phyloP scores from a whole-genome alignment of 495 filamentous ascomycete species.

The Echria macrotheca region DNA sequence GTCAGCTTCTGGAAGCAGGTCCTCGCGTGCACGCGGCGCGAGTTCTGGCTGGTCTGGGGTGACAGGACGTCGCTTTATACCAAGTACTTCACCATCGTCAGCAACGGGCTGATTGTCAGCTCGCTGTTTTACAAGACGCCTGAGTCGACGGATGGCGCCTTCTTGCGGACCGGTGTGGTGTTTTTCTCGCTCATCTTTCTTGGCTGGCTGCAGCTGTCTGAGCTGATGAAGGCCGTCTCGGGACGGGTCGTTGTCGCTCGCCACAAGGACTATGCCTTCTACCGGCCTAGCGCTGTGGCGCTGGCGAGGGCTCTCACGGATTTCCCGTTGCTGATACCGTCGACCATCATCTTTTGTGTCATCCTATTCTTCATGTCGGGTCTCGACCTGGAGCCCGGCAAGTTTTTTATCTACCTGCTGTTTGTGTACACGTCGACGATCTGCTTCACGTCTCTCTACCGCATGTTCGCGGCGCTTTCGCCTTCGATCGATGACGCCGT shows the following conservation, averaged over 20 bases:
- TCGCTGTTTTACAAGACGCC: constrained; percentile 70
- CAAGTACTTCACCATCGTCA: constrained; percentile 50
- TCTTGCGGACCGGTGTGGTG: constrained; percentile 49
- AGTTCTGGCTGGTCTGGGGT: constrained; percentile 55
- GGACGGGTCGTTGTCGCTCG: constrained; percentile 72
- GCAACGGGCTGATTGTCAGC: constrained; percentile 72
- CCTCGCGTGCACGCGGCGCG: constrained; percentile 47
- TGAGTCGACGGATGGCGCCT: constrained; percentile 47
- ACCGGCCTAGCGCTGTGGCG: constrained; percentile 72
- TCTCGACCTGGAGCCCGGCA: constrained; percentile 61
- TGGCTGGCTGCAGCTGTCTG: constrained; percentile 68
- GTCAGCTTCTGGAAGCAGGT: constrained; percentile 55
- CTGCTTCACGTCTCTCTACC: constrained; percentile 57
- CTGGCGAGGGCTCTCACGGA: constrained; percentile 75
- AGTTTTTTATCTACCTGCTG: constrained; percentile 77
- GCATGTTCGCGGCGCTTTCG: constrained; percentile 62
- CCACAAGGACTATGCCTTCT: constrained; percentile 81
- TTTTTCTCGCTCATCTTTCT: constrained; percentile 83
- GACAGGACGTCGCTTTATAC: constrained; percentile 56
- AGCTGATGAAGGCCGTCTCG: constrained; percentile 65
- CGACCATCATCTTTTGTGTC: constrained; percentile 66
- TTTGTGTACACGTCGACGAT: constrained; percentile 59
- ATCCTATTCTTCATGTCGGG: constrained; percentile 75
- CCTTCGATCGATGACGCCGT: constrained; percentile 58
- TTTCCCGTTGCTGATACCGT: constrained; percentile 62